Base-by-base conservation (phyloP, 2,329 filamentous ascomycete genomes). In the Verticillium isaacii region DNA sequence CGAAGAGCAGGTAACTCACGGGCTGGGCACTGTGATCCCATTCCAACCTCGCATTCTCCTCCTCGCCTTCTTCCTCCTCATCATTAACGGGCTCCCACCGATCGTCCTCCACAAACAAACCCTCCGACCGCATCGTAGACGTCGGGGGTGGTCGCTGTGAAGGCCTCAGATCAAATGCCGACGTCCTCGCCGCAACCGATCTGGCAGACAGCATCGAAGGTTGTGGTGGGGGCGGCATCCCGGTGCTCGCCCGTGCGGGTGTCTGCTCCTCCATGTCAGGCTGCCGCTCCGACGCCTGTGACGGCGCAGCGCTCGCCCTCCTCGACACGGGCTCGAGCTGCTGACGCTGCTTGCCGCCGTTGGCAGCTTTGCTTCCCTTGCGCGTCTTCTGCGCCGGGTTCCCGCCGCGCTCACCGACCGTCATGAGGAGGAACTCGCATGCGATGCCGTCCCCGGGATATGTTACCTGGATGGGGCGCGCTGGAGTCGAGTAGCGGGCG, bases 401-500 rank as follows among this genome's bases (percentile, higher is more conserved):
- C 32, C 75, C 80, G 59, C 80, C 79, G 62, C 81, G 80, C 66
- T 92, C 89, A 15, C 90, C 91, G 9, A 90, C 86, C 1, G 91
- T 94, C 90, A 93, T 93, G 63, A 94, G 82, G 54, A 92, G 89
- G 68, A 93, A 93, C 66, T 93, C 89, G 73, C 88, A 91, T 41
- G 85, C 76, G 36, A 93, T 80, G 37, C 88, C 89, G 62, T 89
- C 87, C 52, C 84, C 82, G 29, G 83, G 81, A 69, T 94, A 94
- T 55, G 81, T 85, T 63, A 94, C 82, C 68, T 92, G 89, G 70
- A 94, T 83, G 1, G 91, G 91, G 17, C 85, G 84, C 17, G 85
- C 85, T 4, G 91, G 90, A 32, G 84, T 78, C 2, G 91, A 93
- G 74, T 93, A 93, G 60, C 81, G 80, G 14, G 89, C 89, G 17